Evolutionary conservation across 2,329 filamentous ascomycete genomes (phyloP), one percentile per base, ranked within the genome.

Genomic region (Volutella citrinella): DNA sequence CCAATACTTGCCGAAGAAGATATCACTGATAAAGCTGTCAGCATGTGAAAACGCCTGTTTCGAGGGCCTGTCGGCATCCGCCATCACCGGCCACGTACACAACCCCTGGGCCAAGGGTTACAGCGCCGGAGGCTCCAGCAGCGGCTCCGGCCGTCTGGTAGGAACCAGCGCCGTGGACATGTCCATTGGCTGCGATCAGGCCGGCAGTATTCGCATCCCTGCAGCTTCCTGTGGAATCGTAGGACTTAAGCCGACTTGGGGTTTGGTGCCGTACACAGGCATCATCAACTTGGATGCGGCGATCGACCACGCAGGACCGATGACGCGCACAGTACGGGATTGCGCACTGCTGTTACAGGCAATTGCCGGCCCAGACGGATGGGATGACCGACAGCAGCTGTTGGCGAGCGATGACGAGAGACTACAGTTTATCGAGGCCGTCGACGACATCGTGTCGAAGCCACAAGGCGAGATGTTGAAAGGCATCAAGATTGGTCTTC

Each of bases 31-130:
- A 35, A 35, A n/a, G 8, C 27, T 20, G 32, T 35, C 6, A n/a
- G n/a, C n/a, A n/a, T 35, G 32, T 6, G 32, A 35, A 22, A 35
- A 35, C 12, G 19, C 30, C 26, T 35, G 26, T 4, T 27, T 19
- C 21, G 23, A 19, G 13, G 32, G 26, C 6, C 19, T 21, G 7
- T 24, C 19, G 10, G 24, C 15, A 6, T 30, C 32, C 3, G 22
- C 32, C 4, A 27, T 19, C 4, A 35, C 32, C 4, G 32, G 32
- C 9, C 32, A 29, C 20, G 32, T 35, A 15, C 27, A 35, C 20
- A 35, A 35, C 12, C 32, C 32, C 13, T 35, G 26, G n/a, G 32
- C 32, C 8, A 17, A n/a, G 4, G 32, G 32, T 5, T 35, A 35
- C 12, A 30, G 26, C 18, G 18, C 26, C 14, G 32, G 32, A 9